Evolutionary conservation across 768 basidiomycete genomes (phyloP).

Genomic region (Kondoa subrosea): DNA sequence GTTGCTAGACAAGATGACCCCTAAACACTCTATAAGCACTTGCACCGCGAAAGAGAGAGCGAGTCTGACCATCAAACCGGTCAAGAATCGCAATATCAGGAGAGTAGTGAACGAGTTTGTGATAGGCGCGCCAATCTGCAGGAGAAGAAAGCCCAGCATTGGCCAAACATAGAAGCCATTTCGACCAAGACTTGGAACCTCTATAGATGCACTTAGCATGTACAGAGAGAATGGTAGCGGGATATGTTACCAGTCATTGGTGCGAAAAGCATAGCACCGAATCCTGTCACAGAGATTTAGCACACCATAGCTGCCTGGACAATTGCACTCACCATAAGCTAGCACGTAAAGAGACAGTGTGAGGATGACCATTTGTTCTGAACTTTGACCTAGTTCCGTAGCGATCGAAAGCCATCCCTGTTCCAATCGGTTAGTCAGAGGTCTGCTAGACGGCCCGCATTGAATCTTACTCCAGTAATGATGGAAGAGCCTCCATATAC

Average conservation of each 20-base stretch:
- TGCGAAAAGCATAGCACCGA: background rate
- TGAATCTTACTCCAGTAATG: background rate
- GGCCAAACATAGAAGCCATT: background rate
- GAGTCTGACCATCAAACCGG: background rate
- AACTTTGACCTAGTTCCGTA: background rate
- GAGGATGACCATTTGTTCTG: background rate
- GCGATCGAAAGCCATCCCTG: background rate
- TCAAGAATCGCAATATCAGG: background rate
- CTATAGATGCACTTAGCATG: background rate
- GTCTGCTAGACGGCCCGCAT: background rate
- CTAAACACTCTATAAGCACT: background rate
- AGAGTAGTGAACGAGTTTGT: background rate
- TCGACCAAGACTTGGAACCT: background rate
- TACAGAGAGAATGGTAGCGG: background rate
- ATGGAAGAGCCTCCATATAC: background rate
- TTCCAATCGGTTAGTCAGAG: background rate
- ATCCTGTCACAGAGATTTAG: background rate
- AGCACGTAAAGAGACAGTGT: background rate
- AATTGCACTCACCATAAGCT: background rate
- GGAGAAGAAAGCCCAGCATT: background rate
- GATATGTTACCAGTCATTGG: background rate
- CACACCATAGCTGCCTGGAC: background rate
- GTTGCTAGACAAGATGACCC: background rate
- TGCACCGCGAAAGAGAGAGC: background rate
- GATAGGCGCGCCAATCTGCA: background rate